Evolutionary conservation across 78 protist species (phyloP).

Genomic region (Creolimax fragrantissima): DNA sequence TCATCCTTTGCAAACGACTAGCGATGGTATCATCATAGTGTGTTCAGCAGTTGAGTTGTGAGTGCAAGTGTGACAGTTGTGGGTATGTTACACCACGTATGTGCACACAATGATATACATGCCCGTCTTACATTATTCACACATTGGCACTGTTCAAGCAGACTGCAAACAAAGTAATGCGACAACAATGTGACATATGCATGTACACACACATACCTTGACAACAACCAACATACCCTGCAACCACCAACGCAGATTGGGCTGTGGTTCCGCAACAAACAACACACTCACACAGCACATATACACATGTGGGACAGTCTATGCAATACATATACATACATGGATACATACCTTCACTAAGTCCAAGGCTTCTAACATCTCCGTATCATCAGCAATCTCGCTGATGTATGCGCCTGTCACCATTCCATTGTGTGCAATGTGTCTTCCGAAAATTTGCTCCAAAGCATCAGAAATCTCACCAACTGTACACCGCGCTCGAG

Average conservation of each 20-base stretch:
- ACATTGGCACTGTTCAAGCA: too few relatives aligned
- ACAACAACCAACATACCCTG: too few relatives aligned
- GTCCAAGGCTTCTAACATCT: not conserved
- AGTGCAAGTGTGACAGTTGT: not conserved
- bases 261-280: too few relatives aligned
- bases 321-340: slow-evolving; percentile 5
- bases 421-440: slow-evolving; percentile 22
- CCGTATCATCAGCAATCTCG: not conserved
- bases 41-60: not conserved
- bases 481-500: slow-evolving; percentile 79
- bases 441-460: slow-evolving; percentile 56
- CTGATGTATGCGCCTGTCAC: slow-evolving; percentile 72
- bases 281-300: too few relatives aligned
- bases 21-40: not conserved
- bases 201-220: too few relatives aligned
- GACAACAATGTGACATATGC: too few relatives aligned
- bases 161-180: too few relatives aligned
- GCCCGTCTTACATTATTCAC: too few relatives aligned
- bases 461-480: slow-evolving; percentile 91
- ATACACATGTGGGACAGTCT: too few relatives aligned
- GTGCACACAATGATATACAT: not conserved
- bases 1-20: slow-evolving; percentile 39
- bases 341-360: not conserved
- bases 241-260: too few relatives aligned
- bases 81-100: not conserved